Evolutionary conservation across 1,284 basidiomycete species (phyloP).

Genomic region (Malassezia sp.): DNA sequence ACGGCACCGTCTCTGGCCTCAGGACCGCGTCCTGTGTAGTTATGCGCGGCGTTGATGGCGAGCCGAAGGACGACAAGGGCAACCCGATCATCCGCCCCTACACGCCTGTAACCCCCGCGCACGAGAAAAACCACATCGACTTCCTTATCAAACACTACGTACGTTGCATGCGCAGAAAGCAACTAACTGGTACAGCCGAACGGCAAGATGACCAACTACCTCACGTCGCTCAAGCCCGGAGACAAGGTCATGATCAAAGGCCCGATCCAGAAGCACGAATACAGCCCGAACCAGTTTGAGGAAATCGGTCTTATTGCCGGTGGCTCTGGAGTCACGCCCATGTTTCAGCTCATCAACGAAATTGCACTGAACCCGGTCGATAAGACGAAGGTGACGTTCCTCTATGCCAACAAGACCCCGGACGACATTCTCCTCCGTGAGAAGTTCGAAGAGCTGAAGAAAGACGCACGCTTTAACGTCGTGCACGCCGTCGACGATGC

Average conservation of each 20-base stretch:
- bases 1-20: constrained; percentile 65
- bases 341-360: constrained; percentile 47
- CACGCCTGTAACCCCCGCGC: constrained; percentile 42
- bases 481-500: constrained; percentile 78
- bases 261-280: constrained; percentile 40
- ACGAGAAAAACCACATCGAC: constrained; percentile 36
- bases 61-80: constrained; percentile 60
- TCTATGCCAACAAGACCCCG: constrained; percentile 84
- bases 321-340: constrained; percentile 59
- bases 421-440: constrained; percentile 77
- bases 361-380: constrained; percentile 56
- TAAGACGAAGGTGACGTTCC: constrained; percentile 85
- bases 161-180: too few relatives aligned
- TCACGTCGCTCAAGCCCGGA: constrained; percentile 58
- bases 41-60: constrained; percentile 50
- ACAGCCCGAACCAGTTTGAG: constrained; percentile 49
- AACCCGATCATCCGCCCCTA: constrained; percentile 68
- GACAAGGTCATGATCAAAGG: constrained; percentile 76
- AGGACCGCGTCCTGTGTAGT: constrained; percentile 57
- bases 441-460: constrained; percentile 56
- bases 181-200: too few relatives aligned
- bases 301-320: constrained; percentile 82
- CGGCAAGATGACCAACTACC: constrained; percentile 48
- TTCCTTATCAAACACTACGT: constrained; percentile 70
- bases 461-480: constrained; percentile 56